Percentiles rank a stretch among this genome's conserved stretches.
Evolutionary conservation across 208 protist genomes (phyloP).

Genomic region (Acanthamoeba royreba): DNA sequence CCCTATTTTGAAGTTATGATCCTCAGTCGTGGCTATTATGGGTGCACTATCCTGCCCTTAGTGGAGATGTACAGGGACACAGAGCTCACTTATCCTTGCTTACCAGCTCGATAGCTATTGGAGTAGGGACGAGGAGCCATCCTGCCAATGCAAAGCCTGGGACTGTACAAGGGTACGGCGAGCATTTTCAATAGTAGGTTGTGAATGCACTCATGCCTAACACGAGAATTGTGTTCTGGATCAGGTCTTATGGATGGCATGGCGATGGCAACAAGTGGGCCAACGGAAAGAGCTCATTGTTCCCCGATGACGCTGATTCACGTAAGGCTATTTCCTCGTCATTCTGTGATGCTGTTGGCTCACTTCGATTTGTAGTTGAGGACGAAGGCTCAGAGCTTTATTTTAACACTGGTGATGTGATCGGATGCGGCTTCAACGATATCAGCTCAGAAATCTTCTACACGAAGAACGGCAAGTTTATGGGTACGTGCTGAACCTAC

Average conservation of each 20-base stretch:
- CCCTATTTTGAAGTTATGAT: constrained; percentile 34
- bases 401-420: constrained; percentile 17
- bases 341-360: too few relatives aligned
- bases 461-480: constrained; percentile 18
- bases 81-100: too few relatives aligned
- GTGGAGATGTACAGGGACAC: too few relatives aligned
- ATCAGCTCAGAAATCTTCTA: constrained; percentile 2
- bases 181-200: neutral
- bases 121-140: neutral
- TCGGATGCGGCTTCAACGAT: constrained; percentile 35
- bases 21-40: neutral
- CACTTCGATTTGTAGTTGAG: neutral
- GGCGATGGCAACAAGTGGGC: constrained; percentile 22
- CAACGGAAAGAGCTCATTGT: neutral
- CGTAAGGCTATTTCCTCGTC: neutral
- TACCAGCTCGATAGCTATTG: neutral
- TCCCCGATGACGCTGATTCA: neutral
- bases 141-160: neutral
- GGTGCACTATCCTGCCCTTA: too few relatives aligned
- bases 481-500: neutral
- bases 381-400: neutral
- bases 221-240: neutral
- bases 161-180: neutral
- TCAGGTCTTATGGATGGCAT: constrained; percentile 23
- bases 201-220: too few relatives aligned